These are phyloP conservation scores for Cercospora sp. DNA, from an alignment of 2,329 filamentous ascomycete genomes.

Conservation along the genomic window DNA sequence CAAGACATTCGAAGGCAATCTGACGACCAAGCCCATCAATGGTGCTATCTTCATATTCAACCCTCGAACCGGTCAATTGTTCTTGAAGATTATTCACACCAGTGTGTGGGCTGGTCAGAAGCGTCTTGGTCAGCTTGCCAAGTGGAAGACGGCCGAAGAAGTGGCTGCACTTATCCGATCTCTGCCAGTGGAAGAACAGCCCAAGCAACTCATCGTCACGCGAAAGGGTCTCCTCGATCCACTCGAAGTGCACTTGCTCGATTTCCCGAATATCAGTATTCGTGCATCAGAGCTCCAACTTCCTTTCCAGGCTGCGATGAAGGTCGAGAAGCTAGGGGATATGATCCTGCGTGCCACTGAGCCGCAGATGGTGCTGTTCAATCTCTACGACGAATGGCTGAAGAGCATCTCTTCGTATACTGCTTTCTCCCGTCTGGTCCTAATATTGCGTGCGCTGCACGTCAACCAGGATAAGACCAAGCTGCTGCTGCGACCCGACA, in stretches of 20 bases:
- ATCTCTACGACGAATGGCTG: conserved; percentile 97
- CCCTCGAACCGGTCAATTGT: conserved; percentile 93
- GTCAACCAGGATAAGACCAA: conserved; percentile 99
- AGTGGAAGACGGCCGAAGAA: conserved; percentile 99
- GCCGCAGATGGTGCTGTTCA: conserved; percentile 99
- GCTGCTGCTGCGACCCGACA: conserved; percentile 88
- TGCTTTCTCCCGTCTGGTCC: conserved; percentile 89
- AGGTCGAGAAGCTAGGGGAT: conserved; percentile 97
- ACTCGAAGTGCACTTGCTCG: conserved; percentile 91
- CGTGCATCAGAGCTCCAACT: conserved; percentile 94
- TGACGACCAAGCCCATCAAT: conserved; percentile 99
- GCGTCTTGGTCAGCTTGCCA: conserved; percentile 94
- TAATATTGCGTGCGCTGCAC: conserved; percentile 91
- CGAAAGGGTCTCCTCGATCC: conserved; percentile 96
- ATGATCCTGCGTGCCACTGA: conserved; percentile 98
- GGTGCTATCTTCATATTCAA: conserved; percentile 99
- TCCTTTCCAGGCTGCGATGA: conserved; percentile 99
- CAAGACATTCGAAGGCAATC: conserved; percentile 98
- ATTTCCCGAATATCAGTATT: conserved; percentile 99
- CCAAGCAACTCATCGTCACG: conserved; percentile 97
- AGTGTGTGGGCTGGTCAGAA: conserved; percentile 99
- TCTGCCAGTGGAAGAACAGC: conserved; percentile 93
- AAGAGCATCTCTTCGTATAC: conserved; percentile 99
- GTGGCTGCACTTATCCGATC: conserved; percentile 95
- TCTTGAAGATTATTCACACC: conserved; percentile 99